Evolutionary conservation across 2,329 filamentous ascomycete species (phyloP).

Genomic region (Exophiala xenobiotica): DNA sequence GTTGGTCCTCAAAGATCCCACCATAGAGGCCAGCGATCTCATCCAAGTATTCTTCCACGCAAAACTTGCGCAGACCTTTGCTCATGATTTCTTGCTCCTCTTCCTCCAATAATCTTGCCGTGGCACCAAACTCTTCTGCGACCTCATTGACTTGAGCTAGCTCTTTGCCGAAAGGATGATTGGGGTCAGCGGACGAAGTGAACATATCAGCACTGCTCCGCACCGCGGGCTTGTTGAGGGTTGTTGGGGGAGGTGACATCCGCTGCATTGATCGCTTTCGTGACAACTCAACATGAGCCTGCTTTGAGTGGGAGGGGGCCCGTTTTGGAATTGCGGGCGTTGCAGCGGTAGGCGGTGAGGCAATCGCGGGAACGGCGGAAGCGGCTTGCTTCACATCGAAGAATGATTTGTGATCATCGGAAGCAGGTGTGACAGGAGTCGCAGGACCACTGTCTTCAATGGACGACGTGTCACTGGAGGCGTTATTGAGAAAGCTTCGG

Average conservation of each 20-base stretch:
- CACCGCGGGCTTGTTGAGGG: constrained; percentile 35
- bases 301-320: constrained; percentile 84
- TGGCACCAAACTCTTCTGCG: constrained; percentile 78
- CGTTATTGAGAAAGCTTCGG: constrained; percentile 49
- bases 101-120: constrained; percentile 58
- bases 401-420: constrained; percentile 54
- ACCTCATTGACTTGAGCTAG: constrained; percentile 89
- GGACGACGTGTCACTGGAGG: constrained; percentile 47
- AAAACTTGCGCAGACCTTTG: constrained; percentile 70
- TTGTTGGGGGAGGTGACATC: constrained; percentile 42
- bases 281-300: constrained; percentile 73
- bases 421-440: constrained; percentile 51
- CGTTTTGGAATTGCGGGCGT: constrained; percentile 73
- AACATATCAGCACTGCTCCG: constrained; percentile 41
- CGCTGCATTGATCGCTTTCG: constrained; percentile 65
- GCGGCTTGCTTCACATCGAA: constrained; percentile 66
- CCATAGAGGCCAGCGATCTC: constrained; percentile 72
- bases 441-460: constrained; percentile 36
- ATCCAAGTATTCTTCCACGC: constrained; percentile 76
- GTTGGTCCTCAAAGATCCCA: constrained; percentile 56
- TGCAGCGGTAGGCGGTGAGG: constrained; percentile 47
- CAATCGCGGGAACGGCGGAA: constrained; percentile 60
- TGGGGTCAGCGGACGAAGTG: constrained; percentile 33
- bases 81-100: constrained; percentile 69
- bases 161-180: constrained; percentile 83